A percentile compares a stretch with the other conserved stretches of the same genome.
phyloP scores from a whole-genome alignment of 139 green algal genomes.

The Bryopsis sp. region DNA sequence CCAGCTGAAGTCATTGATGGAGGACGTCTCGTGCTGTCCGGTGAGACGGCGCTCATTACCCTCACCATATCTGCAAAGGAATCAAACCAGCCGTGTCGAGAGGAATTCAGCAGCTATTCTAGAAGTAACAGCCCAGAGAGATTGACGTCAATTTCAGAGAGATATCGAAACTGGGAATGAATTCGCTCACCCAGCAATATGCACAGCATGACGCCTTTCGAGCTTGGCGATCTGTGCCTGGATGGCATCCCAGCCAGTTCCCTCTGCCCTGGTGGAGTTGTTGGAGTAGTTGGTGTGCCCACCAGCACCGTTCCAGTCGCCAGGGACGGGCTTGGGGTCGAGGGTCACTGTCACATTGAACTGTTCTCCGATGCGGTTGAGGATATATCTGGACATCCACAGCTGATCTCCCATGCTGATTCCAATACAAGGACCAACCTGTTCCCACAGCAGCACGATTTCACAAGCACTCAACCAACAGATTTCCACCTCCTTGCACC shows the following conservation, averaged over 20 bases:
- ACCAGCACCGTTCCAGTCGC: conserved; percentile 97
- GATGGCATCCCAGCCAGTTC: conserved; percentile 55
- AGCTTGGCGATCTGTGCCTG: conserved; percentile 83
- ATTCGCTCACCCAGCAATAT: conserved; percentile 38
- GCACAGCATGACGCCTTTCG: conserved; percentile 69
- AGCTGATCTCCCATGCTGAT: conserved; percentile 87
- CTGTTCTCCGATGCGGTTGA: conserved; percentile 82
- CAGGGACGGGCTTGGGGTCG: conserved; percentile 95
- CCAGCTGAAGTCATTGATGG: conserved; percentile 93
- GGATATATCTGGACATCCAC: conserved; percentile 93
- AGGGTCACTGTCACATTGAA: conserved; percentile 87
- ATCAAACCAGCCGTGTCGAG: too few relatives aligned
- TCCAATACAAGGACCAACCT: conserved; percentile 84
- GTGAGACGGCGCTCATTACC: conserved; percentile 98
- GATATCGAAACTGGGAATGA: neutral
- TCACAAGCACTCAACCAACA: neutral
- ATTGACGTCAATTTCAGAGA: neutral
- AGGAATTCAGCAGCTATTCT: too few relatives aligned
- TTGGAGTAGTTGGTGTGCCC: conserved; percentile 96
- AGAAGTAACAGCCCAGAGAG: too few relatives aligned
- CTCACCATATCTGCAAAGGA: conserved; percentile 72
- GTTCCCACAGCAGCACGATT: neutral
- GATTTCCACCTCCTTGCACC: neutral
- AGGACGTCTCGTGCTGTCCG: conserved; percentile 81
- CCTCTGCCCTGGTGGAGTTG: conserved; percentile 63